phyloP scores from a whole-genome alignment of 139 green algal genomes.

The Pleodorina starrii region DNA sequence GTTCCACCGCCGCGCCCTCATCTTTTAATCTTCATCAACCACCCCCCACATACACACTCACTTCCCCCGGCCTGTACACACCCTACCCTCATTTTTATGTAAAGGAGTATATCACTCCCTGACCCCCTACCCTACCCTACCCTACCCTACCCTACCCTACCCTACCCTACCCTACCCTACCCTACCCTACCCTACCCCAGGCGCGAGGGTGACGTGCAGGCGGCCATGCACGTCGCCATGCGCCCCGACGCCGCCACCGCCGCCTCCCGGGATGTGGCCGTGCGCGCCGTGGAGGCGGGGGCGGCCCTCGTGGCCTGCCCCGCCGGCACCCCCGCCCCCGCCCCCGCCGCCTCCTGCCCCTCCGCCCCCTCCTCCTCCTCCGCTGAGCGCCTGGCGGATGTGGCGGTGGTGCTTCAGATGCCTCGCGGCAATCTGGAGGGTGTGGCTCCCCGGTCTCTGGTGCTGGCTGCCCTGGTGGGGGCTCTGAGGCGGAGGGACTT shows the following conservation, averaged over 20 bases:
- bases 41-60: too few relatives aligned
- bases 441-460: slow-evolving; percentile 84
- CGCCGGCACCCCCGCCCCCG: background rate
- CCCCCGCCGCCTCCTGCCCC: background rate
- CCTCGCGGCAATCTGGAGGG: slow-evolving; percentile 95
- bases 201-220: slow-evolving; percentile 55
- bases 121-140: too few relatives aligned
- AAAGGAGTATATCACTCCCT: too few relatives aligned
- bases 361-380: too few relatives aligned
- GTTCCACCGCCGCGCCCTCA: too few relatives aligned
- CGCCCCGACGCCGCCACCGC: slow-evolving; percentile 61
- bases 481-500: slow-evolving; percentile 70
- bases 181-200: too few relatives aligned
- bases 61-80: too few relatives aligned
- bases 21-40: too few relatives aligned
- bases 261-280: slow-evolving; percentile 57
- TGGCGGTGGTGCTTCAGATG: slow-evolving; percentile 86
- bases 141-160: too few relatives aligned
- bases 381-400: background rate
- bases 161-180: too few relatives aligned
- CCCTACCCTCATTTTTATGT: too few relatives aligned
- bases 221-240: slow-evolving; percentile 81
- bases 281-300: slow-evolving; percentile 81
- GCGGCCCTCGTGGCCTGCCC: slow-evolving; percentile 68
- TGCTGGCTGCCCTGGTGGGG: slow-evolving; percentile 78